phyloP scores from a whole-genome alignment of 1,284 basidiomycete genomes.

The Sutorius eximius region DNA sequence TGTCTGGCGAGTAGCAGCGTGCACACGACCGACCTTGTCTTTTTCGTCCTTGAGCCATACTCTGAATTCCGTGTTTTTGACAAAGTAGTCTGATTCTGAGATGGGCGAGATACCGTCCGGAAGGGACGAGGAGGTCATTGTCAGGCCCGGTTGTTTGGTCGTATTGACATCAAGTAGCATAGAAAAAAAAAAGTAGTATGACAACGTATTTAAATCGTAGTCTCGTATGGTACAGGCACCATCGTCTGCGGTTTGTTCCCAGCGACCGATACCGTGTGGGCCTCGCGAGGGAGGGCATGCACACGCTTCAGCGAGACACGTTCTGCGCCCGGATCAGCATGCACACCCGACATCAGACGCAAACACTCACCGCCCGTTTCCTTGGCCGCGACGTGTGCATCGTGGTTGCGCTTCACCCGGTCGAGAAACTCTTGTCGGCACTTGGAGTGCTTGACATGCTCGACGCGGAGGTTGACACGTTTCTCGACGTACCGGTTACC shows the following conservation, averaged over 20 bases:
- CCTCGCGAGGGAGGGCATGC: conserved; percentile 82
- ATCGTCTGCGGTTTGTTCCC: conserved; percentile 93
- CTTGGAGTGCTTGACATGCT: conserved; percentile 98
- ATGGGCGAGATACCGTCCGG: conserved; percentile 58
- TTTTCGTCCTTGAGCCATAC: conserved; percentile 79
- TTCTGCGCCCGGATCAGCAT: conserved; percentile 46
- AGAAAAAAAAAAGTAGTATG: conserved; percentile 6
- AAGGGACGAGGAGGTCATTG: conserved; percentile 28
- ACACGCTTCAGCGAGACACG: conserved; percentile 85
- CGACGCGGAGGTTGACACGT: conserved; percentile 97
- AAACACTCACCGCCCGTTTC: conserved; percentile 78
- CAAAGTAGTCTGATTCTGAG: conserved; percentile 74
- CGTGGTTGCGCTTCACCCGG: conserved; percentile 93
- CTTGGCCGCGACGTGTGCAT: conserved; percentile 82
- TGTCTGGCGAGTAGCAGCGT: not conserved
- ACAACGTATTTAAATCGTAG: conserved; percentile 61
- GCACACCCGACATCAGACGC: not conserved
- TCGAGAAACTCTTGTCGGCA: conserved; percentile 98
- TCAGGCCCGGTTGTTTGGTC: conserved; percentile 12
- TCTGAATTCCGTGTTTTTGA: conserved; percentile 74
- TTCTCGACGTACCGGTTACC: conserved; percentile 99
- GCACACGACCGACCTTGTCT: conserved; percentile 52
- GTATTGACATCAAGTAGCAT: conserved; percentile 16
- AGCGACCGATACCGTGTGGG: conserved; percentile 71
- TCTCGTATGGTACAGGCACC: conserved; percentile 87